These are phyloP conservation scores for Diaporthe sp. DNA, from an alignment of 2,329 filamentous ascomycete species.

Conservation along the genomic window DNA sequence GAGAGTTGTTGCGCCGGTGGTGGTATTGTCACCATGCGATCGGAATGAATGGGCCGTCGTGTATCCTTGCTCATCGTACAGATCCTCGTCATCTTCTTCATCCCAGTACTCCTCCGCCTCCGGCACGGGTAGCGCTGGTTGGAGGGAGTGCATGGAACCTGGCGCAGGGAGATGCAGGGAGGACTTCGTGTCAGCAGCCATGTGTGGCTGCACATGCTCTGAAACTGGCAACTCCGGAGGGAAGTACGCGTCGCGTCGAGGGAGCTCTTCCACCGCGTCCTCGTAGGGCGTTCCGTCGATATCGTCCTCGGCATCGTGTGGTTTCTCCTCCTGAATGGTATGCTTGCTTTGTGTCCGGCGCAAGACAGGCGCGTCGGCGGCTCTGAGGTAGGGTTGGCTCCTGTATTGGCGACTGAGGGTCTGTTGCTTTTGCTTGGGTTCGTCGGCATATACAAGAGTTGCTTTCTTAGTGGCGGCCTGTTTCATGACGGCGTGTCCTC, in stretches of 20 bases:
- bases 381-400: conserved; percentile 67
- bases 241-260: conserved; percentile 44
- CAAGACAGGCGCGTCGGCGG: conserved; percentile 55
- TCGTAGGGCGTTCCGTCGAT: conserved; percentile 58
- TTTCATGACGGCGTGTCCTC: conserved; percentile 30
- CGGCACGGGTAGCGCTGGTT: conserved; percentile 46
- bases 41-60: conserved; percentile 82
- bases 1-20: conserved; percentile 68
- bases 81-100: conserved; percentile 80
- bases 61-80: conserved; percentile 77
- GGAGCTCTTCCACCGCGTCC: conserved; percentile 61
- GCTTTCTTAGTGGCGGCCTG: conserved; percentile 46
- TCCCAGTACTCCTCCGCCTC: conserved; percentile 83
- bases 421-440: conserved; percentile 49
- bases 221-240: neutral
- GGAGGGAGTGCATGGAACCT: neutral
- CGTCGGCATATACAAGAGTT: conserved; percentile 48
- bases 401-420: conserved; percentile 60
- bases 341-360: conserved; percentile 62
- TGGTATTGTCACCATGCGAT: conserved; percentile 76
- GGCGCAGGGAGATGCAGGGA: conserved; percentile 41
- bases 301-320: conserved; percentile 49
- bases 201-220: conserved; percentile 25
- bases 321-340: conserved; percentile 45
- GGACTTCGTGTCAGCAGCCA: conserved; percentile 25